Conservation (phyloP, 768 basidiomycete genomes). For the Collybiopsis luxurians region DNA sequence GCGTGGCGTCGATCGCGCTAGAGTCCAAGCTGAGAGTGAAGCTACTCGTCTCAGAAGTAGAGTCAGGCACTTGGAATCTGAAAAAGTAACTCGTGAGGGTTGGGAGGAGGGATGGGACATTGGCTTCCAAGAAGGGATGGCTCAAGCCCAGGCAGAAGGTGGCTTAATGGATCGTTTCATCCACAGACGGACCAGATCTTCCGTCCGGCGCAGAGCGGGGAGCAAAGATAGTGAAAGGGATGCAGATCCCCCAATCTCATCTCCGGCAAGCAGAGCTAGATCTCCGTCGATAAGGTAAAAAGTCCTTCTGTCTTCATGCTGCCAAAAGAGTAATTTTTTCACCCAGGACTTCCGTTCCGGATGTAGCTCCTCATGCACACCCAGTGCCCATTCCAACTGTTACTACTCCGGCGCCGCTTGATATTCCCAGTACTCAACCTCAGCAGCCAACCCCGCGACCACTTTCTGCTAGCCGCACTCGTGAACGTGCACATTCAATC, state of each 20-base stretch:
- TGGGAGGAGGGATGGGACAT: constrained; percentile 10
- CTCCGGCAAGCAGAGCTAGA: background rate
- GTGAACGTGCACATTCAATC: background rate
- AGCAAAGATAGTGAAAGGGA: background rate
- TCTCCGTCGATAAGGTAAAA: constrained; percentile 2
- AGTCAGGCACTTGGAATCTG: background rate
- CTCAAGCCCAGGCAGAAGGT: background rate
- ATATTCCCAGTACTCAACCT: background rate
- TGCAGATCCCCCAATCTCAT: background rate
- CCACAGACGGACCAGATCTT: background rate
- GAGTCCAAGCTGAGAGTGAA: constrained; percentile 4
- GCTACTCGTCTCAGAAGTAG: background rate
- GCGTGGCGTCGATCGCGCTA: background rate
- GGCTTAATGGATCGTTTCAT: constrained; percentile 1
- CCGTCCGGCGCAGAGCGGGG: background rate
- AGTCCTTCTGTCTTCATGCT: no score
- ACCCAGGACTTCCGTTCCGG: background rate
- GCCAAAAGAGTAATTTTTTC: no score
- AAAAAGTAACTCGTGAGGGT: background rate
- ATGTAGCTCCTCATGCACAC: background rate
- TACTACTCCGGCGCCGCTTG: background rate
- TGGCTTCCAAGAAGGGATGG: constrained; percentile 5
- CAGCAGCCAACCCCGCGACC: background rate
- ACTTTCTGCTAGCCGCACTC: background rate
- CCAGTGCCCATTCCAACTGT: background rate